These are phyloP conservation scores for Abrus precatorius DNA, from an alignment of 306 rosid genomes.

Conservation along the genomic window DNA sequence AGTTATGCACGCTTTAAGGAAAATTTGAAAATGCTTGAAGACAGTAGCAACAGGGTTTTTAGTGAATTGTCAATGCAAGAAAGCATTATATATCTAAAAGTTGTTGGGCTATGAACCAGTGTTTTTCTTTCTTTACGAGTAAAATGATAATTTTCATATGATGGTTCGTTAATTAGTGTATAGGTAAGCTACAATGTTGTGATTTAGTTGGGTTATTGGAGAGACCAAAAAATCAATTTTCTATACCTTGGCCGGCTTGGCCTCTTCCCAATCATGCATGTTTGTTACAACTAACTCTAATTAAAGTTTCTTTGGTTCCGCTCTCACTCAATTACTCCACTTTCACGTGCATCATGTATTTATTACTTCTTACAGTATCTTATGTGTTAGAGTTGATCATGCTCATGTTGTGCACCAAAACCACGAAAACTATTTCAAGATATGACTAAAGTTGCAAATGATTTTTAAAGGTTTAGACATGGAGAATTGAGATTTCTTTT, in stretches of 20 bases:
- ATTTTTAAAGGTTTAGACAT: background rate
- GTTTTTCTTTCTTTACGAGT: background rate
- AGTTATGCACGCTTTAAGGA: background rate
- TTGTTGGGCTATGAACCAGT: background rate
- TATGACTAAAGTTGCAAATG: background rate
- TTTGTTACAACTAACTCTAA: conserved; percentile 55
- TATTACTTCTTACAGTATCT: conserved; percentile 5
- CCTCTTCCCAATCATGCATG: conserved; percentile 44
- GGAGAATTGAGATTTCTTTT: background rate
- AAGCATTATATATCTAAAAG: background rate
- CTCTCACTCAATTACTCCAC: conserved; percentile 35
- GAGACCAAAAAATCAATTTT: conserved; percentile 27
- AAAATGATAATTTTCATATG: background rate
- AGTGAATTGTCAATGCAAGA: background rate
- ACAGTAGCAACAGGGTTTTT: background rate
- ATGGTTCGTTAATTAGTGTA: conserved; percentile 18
- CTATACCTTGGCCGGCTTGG: conserved; percentile 41
- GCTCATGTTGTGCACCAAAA: background rate
- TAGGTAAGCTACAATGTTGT: conserved; percentile 44
- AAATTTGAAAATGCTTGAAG: background rate
- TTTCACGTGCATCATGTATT: background rate
- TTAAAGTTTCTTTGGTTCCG: conserved; percentile 23
- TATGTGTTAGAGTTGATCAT: background rate
- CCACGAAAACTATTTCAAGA: background rate
- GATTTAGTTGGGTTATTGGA: conserved; percentile 37